Base-by-base conservation (phyloP, 2,329 filamentous ascomycete species). In the Diaporthe australafricana region DNA sequence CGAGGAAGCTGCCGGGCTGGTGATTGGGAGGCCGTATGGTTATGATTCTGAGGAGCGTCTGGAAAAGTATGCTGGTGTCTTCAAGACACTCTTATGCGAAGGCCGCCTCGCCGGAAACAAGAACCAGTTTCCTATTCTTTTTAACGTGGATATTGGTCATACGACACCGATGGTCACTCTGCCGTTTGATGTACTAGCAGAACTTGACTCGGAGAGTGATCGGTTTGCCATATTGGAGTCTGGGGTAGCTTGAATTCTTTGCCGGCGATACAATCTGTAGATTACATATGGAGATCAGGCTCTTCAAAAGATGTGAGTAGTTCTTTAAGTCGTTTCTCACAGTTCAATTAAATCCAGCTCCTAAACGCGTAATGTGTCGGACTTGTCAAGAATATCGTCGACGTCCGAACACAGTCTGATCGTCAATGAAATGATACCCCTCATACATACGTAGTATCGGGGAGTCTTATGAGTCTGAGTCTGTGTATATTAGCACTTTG, bases 101-200 rank as follows among this genome's bases (percentile, higher is more conserved):
- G 65, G 69, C 30, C 45, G 9, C 40, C 47, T 42, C n/a, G 50
- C 77, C 0, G 74, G 75, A 2, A 75, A 74, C 3, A 40, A 16
- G 1, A 30, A 30, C 12, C 12, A 42, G 12, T 84, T 84, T 68
- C 84, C 84, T 0, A 83, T 86, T 14, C 47, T 86, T 63, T 81
- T 82, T 12, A 79, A 80, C 27, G 80, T 85, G 0, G 84, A 85
- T 50, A 76, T 85, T 57, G 84, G 84, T 0, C 83, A 86, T 74
- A 84, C 83, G 0, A 77, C 76, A 7, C 83, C 84, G 0, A 79
- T 84, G 75, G 77, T 85, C 5, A 85, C 84, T 0, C 70, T 85
- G 27, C 83, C 83, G 0, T 80, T 77, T 48, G 83, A 83, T 75
- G 78, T 79, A 1, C 40, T 84, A 71, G 82, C 78, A 16, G 73